Evolutionary conservation across 164 flowering plant species (phyloP).

Genomic region (Pachysandra terminalis): DNA sequence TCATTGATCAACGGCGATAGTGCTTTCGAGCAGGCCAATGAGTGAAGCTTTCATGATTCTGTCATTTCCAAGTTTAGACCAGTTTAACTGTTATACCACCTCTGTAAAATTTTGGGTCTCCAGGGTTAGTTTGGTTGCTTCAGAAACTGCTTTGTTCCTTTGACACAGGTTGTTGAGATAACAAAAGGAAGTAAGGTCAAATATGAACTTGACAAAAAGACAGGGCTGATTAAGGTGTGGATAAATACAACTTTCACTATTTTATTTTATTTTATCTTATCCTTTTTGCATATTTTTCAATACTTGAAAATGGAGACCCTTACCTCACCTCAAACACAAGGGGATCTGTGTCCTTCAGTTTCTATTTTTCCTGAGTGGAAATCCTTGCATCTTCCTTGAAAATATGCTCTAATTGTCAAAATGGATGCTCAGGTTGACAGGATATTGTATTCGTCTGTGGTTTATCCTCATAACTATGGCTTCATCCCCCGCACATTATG

Average conservation of each 20-base stretch:
- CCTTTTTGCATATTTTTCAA: background rate
- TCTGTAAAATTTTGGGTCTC: background rate
- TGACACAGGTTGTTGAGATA: slow-evolving; percentile 66
- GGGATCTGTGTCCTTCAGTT: background rate
- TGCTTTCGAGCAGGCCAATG: background rate
- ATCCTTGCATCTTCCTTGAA: background rate
- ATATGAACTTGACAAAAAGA: slow-evolving; percentile 83
- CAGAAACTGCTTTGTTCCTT: slow-evolving; percentile 4
- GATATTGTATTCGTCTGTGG: slow-evolving; percentile 64
- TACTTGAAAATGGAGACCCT: background rate
- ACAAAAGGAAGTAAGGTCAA: slow-evolving; percentile 85
- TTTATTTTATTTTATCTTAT: no score
- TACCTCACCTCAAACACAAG: no score
- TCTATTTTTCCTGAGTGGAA: background rate
- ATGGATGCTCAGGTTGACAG: slow-evolving; percentile 60
- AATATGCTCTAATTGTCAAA: background rate
- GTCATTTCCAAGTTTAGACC: background rate
- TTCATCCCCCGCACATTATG: slow-evolving; percentile 75
- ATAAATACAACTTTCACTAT: background rate
- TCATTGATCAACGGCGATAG: background rate
- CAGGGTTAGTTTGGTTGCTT: background rate
- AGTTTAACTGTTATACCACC: background rate
- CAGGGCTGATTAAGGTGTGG: slow-evolving; percentile 72
- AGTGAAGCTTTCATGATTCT: background rate
- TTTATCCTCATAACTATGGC: slow-evolving; percentile 76